Percentiles rank a stretch among this genome's conserved stretches.
These are phyloP conservation scores for Alternaria viburni DNA, from an alignment of 2,329 filamentous ascomycete genomes.

Conservation along the genomic window DNA sequence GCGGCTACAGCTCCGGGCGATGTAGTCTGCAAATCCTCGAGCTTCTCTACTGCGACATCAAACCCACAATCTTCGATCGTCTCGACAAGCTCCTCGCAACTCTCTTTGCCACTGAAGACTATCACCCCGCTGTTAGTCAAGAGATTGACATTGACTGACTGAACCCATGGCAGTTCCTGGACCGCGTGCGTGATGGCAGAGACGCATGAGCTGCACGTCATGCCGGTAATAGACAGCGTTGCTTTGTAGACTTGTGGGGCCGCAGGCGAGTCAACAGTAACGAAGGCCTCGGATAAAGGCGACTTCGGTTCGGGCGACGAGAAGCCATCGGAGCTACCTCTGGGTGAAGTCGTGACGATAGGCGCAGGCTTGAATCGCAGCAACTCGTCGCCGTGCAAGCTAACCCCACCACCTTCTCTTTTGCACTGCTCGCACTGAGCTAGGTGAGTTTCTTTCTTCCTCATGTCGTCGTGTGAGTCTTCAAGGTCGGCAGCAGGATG, in stretches of 20 bases:
- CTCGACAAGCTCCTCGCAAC: slow-evolving; percentile 53
- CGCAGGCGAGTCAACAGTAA: slow-evolving; percentile 20
- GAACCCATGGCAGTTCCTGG: slow-evolving; percentile 56
- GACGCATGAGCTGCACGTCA: slow-evolving; percentile 66
- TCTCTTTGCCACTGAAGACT: slow-evolving; percentile 55
- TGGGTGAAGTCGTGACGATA: slow-evolving; percentile 15
- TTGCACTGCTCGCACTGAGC: slow-evolving; percentile 46
- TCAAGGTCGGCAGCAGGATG: slow-evolving; percentile 13
- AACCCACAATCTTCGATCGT: slow-evolving; percentile 59
- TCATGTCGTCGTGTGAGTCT: slow-evolving; percentile 30
- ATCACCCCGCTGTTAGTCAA: slow-evolving; percentile 59
- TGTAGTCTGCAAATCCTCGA: slow-evolving; percentile 27
- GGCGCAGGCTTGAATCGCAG: slow-evolving; percentile 21
- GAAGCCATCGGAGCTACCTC: slow-evolving; percentile 18
- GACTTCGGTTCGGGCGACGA: slow-evolving; percentile 14
- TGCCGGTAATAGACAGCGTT: slow-evolving; percentile 61
- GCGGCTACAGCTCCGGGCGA: not conserved
- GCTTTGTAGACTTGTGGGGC: slow-evolving; percentile 35
- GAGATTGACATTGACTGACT: slow-evolving; percentile 58
- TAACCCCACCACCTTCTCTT: slow-evolving; percentile 35
- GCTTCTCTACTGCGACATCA: slow-evolving; percentile 48
- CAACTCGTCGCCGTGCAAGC: slow-evolving; percentile 15
- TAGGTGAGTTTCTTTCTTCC: slow-evolving; percentile 39
- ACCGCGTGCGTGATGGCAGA: slow-evolving; percentile 58
- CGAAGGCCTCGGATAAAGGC: slow-evolving; percentile 22